Base-by-base conservation (phyloP, 2,329 filamentous ascomycete genomes). In the Pseudogymnoascus sp. region DNA sequence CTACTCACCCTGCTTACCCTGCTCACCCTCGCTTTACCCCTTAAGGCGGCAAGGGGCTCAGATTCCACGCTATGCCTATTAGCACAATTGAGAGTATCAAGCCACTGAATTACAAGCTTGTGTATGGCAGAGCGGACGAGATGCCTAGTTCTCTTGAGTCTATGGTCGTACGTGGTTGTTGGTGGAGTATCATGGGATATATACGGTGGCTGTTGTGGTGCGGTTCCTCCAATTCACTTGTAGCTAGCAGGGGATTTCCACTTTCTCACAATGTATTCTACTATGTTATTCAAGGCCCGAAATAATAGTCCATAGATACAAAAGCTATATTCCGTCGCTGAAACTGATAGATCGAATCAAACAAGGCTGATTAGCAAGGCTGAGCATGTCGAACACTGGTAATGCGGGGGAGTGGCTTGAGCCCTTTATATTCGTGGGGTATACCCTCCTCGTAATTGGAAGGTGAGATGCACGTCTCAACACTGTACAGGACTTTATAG, bases 381-480 rank as follows among this genome's bases (percentile, higher is more conserved):
- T 53, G 44, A n/a, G 7, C 13, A 50, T 6, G 23, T 46, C 5
- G 2, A 50, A 50, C 44, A 29, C 15, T 53, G 23, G 19, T 44
- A 44, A 53, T 53, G 44, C 44, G 44, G 44, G 44, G 44, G n/a
- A n/a, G 44, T 53, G 23, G 44, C 44, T 53, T 53, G 44, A 53
- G 11, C 44, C 44, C 15, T 29, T 31, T 53, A 31, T 11, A 53
- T 53, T 31, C 44, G 23, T 53, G 44, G 44, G 44, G 44, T 53
- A 23, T 53, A 31, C 44, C 11, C 23, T 53, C n/a, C 15, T 31
- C n/a, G 23, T 29, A 53, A 23, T 53, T 31, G 44, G 44, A 11
- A 26, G 44, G 7, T 53, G 5, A 53, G 23, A 53, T 53, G 44
- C 44, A 31, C 17, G 44, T 53, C 44, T 53, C 44, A 53, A 53